These are phyloP conservation scores for Kwoniella sp. DNA, from an alignment of 768 basidiomycete species.

Conservation along the genomic window DNA sequence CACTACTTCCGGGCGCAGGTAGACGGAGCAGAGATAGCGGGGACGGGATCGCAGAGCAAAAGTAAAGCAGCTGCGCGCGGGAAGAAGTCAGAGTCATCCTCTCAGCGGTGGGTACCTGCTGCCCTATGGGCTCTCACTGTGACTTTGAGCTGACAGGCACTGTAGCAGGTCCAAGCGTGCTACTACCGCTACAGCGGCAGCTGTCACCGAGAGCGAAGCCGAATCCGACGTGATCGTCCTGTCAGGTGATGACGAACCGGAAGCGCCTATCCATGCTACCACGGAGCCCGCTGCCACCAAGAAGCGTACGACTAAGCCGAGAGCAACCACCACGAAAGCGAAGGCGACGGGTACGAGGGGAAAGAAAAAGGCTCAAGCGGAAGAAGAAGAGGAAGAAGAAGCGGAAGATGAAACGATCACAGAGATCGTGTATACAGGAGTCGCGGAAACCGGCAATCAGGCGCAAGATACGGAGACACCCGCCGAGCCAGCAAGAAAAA, in stretches of 20 bases:
- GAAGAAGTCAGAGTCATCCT: slow-evolving; percentile 13
- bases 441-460: neutral
- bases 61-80: slow-evolving; percentile 1
- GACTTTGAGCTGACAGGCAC: neutral
- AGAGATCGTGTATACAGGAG: neutral
- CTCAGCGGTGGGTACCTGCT: slow-evolving; percentile 12
- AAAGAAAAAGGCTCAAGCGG: slow-evolving; percentile 7
- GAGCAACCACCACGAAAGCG: slow-evolving; percentile 8
- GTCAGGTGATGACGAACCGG: slow-evolving; percentile 8
- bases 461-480: no score
- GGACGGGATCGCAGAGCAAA: neutral
- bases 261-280: neutral
- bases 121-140: neutral
- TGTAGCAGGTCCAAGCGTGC: slow-evolving; percentile 18
- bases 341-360: slow-evolving; percentile 1
- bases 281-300: no score
- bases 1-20: slow-evolving; percentile 52
- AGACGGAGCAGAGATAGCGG: neutral
- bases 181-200: slow-evolving; percentile 7
- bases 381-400: slow-evolving; percentile 7
- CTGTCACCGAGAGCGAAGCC: slow-evolving; percentile 8
- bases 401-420: slow-evolving; percentile 4
- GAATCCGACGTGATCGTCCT: slow-evolving; percentile 3
- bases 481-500: slow-evolving; percentile 2
- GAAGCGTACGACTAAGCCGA: slow-evolving; percentile 13